Base-by-base conservation (phyloP, 495 filamentous ascomycete genomes). In the Clavariopsis aquatica region DNA sequence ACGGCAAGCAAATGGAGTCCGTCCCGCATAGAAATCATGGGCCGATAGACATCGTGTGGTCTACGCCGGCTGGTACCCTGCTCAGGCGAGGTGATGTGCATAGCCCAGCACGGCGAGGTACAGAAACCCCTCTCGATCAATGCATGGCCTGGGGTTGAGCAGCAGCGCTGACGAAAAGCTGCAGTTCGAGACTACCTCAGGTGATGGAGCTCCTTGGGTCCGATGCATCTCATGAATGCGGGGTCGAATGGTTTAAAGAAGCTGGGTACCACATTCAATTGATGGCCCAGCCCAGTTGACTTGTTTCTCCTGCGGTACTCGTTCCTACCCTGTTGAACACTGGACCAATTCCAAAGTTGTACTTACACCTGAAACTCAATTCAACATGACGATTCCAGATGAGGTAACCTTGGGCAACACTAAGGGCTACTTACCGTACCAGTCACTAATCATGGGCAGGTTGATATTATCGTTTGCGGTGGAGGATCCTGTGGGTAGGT, bases 401-500 rank as follows among this genome's bases (percentile, higher is more conserved):
- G 67, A 70, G 53, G 67, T 70, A 51, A 36, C 24, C 13, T 49
- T 22, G 17, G 15, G 2, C 17, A 28, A 41, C 45, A 20, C 24
- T 17, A 15, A 1, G 17, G 10, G 15, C 2, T 10, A 19, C 23
- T 13, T 43, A 26, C 26, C 9, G n/a, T 9, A 22, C 54, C 19
- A 8, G 41, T 4, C 10, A 89, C 29, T 89, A 26, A 59, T 45
- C 29, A 24, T 31, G 3, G 15, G 6, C 29, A 93, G 77, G 88
- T 92, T 65, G 89, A 93, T 71, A 90, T 93, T 63, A 92, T 93
- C 68, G 87, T 93, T 59, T 88, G 86, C 70, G 90, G 89, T 66
- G 90, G 89, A 57, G 74, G 75, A 52, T 74, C 72, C 52, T 73
- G 72, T 58, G 75, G 75, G 69, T 74, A 63, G 17, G 67, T 43